Percentiles rank a stretch among this genome's conserved stretches.
Evolutionary conservation across 2,329 filamentous ascomycete species (phyloP).

Genomic region (Aspergillaceae sp.): DNA sequence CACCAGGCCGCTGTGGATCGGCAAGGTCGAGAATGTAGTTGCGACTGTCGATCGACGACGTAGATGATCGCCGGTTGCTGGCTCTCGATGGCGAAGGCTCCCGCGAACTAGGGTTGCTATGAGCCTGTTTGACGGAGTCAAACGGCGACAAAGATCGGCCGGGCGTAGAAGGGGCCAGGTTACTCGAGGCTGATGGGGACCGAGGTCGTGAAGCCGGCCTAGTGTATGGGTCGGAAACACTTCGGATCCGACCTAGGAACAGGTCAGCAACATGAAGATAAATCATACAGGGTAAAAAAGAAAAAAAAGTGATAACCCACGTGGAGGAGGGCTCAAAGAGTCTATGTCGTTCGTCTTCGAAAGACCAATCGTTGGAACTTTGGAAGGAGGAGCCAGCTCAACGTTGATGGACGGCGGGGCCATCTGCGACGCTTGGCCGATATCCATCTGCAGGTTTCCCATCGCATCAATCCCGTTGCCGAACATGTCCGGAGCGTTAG

Average conservation of each 20-base stretch:
- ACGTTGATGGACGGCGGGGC: constrained; percentile 92
- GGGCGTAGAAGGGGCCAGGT: constrained; percentile 23
- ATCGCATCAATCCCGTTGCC: constrained; percentile 36
- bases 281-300: not conserved
- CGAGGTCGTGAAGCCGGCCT: constrained; percentile 35
- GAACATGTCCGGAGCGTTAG: constrained; percentile 44
- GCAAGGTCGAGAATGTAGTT: constrained; percentile 85
- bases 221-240: constrained; percentile 54
- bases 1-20: constrained; percentile 72
- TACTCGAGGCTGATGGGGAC: constrained; percentile 26
- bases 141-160: constrained; percentile 39
- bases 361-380: constrained; percentile 57
- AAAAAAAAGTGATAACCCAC: constrained; percentile 21
- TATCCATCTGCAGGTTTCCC: constrained; percentile 42
- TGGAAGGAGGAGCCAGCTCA: constrained; percentile 72
- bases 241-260: constrained; percentile 45
- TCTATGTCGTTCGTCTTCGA: constrained; percentile 61
- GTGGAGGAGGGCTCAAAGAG: constrained; percentile 69
- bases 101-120: constrained; percentile 36
- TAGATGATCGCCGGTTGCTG: constrained; percentile 37
- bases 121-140: constrained; percentile 21
- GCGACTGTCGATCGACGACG: constrained; percentile 47
- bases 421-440: constrained; percentile 65
- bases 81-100: constrained; percentile 37
- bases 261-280: constrained; percentile 11